These are phyloP conservation scores for Aspergillus asperescens DNA, from an alignment of 495 filamentous ascomycete species.

Conservation along the genomic window DNA sequence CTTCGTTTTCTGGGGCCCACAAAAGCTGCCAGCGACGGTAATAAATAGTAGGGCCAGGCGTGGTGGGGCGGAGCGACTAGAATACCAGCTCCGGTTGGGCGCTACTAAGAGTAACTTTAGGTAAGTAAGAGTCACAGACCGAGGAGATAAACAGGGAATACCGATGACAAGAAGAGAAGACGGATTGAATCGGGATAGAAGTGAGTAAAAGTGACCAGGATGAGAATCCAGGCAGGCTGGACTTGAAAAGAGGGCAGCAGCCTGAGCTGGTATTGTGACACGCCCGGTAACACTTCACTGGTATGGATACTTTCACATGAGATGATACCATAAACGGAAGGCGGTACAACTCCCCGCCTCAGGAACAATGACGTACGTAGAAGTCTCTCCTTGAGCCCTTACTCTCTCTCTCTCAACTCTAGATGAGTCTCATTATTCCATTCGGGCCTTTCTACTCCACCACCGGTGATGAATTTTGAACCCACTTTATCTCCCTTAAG, in stretches of 20 bases:
- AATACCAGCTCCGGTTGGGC: neutral
- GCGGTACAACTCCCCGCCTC: slow-evolving; percentile 6
- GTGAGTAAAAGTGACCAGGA: neutral
- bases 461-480: neutral
- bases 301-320: slow-evolving; percentile 4
- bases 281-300: neutral
- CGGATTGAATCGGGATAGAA: neutral
- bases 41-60: slow-evolving; percentile 9
- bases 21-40: too few species aligned
- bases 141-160: neutral
- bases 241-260: neutral
- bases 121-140: neutral
- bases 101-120: neutral
- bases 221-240: neutral
- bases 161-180: neutral
- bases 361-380: neutral
- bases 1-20: neutral
- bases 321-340: slow-evolving; percentile 4
- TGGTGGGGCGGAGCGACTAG: neutral
- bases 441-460: neutral
- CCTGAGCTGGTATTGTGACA: neutral
- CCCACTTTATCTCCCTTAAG: neutral
- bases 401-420: neutral
- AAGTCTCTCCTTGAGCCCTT: too few species aligned
- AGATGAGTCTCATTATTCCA: neutral